Conservation (phyloP, 1,139 yeast genomes). For the Candida dubliniensis region DNA sequence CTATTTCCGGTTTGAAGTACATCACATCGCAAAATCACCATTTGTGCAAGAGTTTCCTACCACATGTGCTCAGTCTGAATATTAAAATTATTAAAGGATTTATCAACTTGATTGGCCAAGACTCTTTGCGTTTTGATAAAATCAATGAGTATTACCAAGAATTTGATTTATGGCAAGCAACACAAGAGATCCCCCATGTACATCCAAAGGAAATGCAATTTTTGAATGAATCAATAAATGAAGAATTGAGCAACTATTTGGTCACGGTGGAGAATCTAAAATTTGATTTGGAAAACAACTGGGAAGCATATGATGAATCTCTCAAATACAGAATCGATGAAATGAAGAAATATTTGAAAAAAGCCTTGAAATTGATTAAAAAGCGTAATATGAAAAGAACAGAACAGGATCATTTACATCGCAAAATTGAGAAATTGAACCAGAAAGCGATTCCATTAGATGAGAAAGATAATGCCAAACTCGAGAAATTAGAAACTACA, state of each 20-base stretch:
- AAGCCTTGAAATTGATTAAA: constrained; percentile 39
- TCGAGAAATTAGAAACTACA: constrained; percentile 31
- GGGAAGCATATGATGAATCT: constrained; percentile 32
- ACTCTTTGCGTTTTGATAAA: constrained; percentile 44
- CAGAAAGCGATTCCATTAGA: constrained; percentile 36
- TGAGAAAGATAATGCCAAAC: constrained; percentile 39
- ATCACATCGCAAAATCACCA: constrained; percentile 36
- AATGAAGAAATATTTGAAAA: constrained; percentile 40
- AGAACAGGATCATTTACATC: constrained; percentile 39
- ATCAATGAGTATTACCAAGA: constrained; percentile 41
- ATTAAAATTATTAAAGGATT: constrained; percentile 33
- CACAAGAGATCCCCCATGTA: constrained; percentile 32
- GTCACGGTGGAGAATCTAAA: constrained; percentile 31
- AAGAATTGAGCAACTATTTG: constrained; percentile 32
- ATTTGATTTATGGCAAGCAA: constrained; percentile 33
- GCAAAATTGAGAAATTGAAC: constrained; percentile 42
- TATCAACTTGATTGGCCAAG: constrained; percentile 34
- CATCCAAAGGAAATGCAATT: constrained; percentile 42
- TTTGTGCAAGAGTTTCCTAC: constrained; percentile 36
- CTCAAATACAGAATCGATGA: constrained; percentile 35
- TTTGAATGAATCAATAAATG: constrained; percentile 29
- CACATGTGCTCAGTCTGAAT: constrained; percentile 34
- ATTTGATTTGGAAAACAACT: constrained; percentile 29
- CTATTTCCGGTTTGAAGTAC: constrained; percentile 46
- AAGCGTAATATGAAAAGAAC: constrained; percentile 46